Conservation (phyloP, 2,329 filamentous ascomycete genomes). For the Rachicladosporium sp. region DNA sequence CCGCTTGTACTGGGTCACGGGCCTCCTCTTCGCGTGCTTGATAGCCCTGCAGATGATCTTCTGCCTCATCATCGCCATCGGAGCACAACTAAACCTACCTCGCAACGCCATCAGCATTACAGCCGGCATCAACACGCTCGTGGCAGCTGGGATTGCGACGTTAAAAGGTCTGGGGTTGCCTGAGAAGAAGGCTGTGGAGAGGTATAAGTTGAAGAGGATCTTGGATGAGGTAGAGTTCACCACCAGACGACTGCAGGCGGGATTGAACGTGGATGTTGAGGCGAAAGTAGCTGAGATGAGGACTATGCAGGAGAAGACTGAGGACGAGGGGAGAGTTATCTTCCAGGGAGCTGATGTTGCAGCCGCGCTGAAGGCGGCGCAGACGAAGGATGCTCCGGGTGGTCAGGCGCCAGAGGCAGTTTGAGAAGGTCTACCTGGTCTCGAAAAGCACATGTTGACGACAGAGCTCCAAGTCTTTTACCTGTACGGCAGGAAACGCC, state of each 20-base stretch:
- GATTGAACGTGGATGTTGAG: constrained; percentile 5
- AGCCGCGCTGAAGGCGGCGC: background rate
- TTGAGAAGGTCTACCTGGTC: too few relatives aligned
- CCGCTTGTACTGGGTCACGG: background rate
- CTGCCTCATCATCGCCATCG: constrained; percentile 6
- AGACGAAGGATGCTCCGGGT: background rate
- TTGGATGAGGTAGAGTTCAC: constrained; percentile 6
- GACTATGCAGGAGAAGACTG: constrained; percentile 3
- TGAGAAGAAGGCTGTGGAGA: constrained; percentile 6
- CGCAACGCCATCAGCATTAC: constrained; percentile 5
- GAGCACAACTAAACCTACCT: constrained; percentile 5
- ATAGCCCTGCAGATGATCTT: constrained; percentile 7
- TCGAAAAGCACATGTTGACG: too few relatives aligned
- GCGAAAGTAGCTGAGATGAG: constrained; percentile 5
- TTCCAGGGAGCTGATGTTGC: background rate
- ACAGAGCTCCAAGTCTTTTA: too few relatives aligned
- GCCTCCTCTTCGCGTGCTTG: constrained; percentile 1
- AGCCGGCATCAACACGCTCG: constrained; percentile 7
- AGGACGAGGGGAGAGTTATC: constrained; percentile 3
- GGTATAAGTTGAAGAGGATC: constrained; percentile 4
- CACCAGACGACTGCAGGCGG: constrained; percentile 6
- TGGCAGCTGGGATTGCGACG: constrained; percentile 6
- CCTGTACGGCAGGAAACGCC: too few relatives aligned
- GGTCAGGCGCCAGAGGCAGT: too few relatives aligned
- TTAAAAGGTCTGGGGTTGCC: constrained; percentile 7